Base-by-base conservation (phyloP, 176 grass and related monocot species). In the Thalia dealbata region DNA sequence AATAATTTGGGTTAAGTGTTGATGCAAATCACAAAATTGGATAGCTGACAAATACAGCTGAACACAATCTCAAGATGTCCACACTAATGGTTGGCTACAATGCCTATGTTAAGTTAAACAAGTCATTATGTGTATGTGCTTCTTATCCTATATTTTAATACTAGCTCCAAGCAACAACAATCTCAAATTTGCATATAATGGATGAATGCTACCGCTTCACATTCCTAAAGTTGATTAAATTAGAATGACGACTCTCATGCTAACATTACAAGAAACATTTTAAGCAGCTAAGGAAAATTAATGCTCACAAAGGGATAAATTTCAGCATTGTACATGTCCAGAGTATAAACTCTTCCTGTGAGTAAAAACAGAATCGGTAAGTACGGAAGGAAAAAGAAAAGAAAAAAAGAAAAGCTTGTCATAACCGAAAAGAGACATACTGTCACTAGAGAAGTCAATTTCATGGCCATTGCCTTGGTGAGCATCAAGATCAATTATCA, bases 401-500 rank as follows among this genome's bases (percentile, higher is more conserved):
- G 10, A 54, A 14, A 82, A 61, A 60, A 75, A 62, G 60, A 63
- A 2, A 63, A 15, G 13, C 26, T 45, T 48, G 11, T 48, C 46
- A 16, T 45, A 76, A 16, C 21, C 50, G 71, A 76, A 59, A 10
- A 67, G 1, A 72, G 50, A 80, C 50, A 21, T 86, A 90, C 89
- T 84, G 71, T 96, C 87, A 78, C 90, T 79, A 48, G 87, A 87
- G 60, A 96, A 96, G 86, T 96, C 89, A 61, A 76, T 90, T 86
- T 90, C 89, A 72, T 96, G 82, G 46, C 93, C 93, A 90, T 96
- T 96, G 60, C 93, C 93, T 91, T 96, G 93, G 81, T 96, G 89
- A 61, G 93, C 93, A 88, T 96, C 93, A 75, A 96, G 84, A 78
- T 96, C 93, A 80, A 96, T 92, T 71, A 96, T 90, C 93, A 96